phyloP scores from a whole-genome alignment of 108 stramenopile genomes.

The Nitzschia sp. region DNA sequence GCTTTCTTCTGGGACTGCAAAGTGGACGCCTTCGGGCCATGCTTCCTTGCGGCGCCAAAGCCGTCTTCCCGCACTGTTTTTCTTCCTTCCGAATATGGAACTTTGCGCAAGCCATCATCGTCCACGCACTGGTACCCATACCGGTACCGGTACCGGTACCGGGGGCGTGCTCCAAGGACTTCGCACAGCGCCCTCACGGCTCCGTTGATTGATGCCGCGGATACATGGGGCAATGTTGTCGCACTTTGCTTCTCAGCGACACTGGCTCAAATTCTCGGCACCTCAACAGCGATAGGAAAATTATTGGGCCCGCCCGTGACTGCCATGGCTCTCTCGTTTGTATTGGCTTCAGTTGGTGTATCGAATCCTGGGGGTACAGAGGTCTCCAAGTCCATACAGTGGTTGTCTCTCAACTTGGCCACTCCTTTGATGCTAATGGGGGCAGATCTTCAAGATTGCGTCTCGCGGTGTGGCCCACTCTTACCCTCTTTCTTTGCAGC shows the following conservation, averaged over 20 bases:
- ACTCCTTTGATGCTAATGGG: constrained; percentile 80
- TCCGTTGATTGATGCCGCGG: constrained; percentile 6
- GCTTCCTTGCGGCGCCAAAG: too few species aligned
- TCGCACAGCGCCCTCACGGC: too few species aligned
- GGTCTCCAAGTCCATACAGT: constrained; percentile 47
- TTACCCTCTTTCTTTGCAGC: constrained; percentile 63
- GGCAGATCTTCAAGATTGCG: constrained; percentile 50
- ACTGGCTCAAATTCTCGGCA: constrained; percentile 57
- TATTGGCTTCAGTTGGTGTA: constrained; percentile 63
- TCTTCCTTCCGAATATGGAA: too few species aligned
- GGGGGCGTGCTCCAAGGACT: too few species aligned
- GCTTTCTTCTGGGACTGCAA: too few species aligned
- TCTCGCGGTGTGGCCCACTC: constrained; percentile 47
- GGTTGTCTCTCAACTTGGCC: constrained; percentile 52
- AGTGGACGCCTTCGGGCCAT: too few species aligned
- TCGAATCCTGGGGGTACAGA: constrained; percentile 60
- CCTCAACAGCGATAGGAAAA: constrained; percentile 52
- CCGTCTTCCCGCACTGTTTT: too few species aligned
- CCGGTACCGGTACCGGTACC: too few species aligned
- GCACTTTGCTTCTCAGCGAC: constrained; percentile 44
- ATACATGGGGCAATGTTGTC: constrained; percentile 77
- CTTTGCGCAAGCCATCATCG: too few species aligned
- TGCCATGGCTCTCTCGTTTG: constrained; percentile 80
- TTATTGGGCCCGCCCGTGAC: constrained; percentile 79
- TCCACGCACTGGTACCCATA: too few species aligned